A percentile compares a stretch with the other conserved stretches of the same genome.
These are phyloP conservation scores for Nigrospora osmanthi DNA, from an alignment of 2,329 filamentous ascomycete species.

Conservation along the genomic window DNA sequence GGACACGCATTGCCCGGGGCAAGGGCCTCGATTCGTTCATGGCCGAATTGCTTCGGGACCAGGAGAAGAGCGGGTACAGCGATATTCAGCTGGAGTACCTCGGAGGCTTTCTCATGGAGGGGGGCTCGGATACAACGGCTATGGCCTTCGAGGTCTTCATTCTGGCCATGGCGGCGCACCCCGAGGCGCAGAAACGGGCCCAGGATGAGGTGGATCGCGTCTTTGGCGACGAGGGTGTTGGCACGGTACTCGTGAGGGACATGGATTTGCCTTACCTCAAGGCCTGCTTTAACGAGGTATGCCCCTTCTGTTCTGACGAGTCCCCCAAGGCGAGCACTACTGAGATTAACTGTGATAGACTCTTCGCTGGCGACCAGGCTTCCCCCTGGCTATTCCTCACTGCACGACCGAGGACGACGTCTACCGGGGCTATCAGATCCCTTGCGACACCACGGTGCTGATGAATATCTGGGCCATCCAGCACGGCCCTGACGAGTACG, in stretches of 20 bases:
- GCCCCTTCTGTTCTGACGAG: not conserved
- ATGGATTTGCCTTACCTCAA: conserved; percentile 31
- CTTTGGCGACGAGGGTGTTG: conserved; percentile 29
- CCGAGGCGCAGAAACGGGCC: conserved; percentile 30
- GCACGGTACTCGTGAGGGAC: conserved; percentile 26
- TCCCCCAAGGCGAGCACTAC: too few relatives aligned
- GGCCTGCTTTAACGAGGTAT: conserved; percentile 32
- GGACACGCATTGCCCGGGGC: conserved; percentile 5
- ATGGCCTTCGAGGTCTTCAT: conserved; percentile 32
- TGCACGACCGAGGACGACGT: conserved; percentile 30
- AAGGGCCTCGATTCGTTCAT: conserved; percentile 8
- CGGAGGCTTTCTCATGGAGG: conserved; percentile 27
- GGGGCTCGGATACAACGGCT: conserved; percentile 34
- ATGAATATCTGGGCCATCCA: conserved; percentile 30
- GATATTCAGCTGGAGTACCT: conserved; percentile 24
- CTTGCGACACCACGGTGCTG: conserved; percentile 33
- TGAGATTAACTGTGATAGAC: not conserved
- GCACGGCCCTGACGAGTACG: conserved; percentile 8
- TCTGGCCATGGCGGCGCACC: conserved; percentile 35
- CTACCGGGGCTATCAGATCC: conserved; percentile 37
- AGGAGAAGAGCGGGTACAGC: conserved; percentile 12
- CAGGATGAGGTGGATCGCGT: conserved; percentile 32
- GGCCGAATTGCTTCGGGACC: not conserved
- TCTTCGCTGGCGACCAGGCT: conserved; percentile 11
- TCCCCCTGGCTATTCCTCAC: conserved; percentile 25